These are phyloP conservation scores for Sphaerulina vaccinii DNA, from an alignment of 2,329 filamentous ascomycete species.

Conservation along the genomic window DNA sequence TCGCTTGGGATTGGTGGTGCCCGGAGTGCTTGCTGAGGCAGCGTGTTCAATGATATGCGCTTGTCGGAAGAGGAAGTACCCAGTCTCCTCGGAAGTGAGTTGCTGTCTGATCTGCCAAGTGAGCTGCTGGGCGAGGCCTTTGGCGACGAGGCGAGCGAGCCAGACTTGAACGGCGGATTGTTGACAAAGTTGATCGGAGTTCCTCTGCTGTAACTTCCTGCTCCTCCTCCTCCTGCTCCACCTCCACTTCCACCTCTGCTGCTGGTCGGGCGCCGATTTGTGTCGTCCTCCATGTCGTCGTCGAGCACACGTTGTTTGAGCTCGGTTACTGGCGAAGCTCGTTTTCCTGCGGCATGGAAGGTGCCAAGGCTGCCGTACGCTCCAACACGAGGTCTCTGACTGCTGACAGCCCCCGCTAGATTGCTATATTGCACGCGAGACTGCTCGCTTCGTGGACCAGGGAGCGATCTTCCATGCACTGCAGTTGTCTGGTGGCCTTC, in stretches of 20 bases:
- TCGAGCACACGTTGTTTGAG: conserved; percentile 30
- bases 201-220: conserved; percentile 2
- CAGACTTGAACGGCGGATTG: conserved; percentile 94
- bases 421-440: conserved; percentile 28
- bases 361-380: conserved; percentile 38
- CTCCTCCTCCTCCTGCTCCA: neutral
- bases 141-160: conserved; percentile 65
- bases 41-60: conserved; percentile 69
- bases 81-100: conserved; percentile 14
- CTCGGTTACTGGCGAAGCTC: conserved; percentile 33
- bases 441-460: conserved; percentile 50
- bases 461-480: conserved; percentile 30
- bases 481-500: conserved; percentile 47
- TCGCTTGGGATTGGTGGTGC: conserved; percentile 64
- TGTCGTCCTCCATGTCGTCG: conserved; percentile 21
- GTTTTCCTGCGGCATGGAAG: conserved; percentile 33
- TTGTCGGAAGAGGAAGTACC: conserved; percentile 44
- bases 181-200: conserved; percentile 69
- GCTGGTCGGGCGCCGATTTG: conserved; percentile 8
- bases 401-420: conserved; percentile 20
- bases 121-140: conserved; percentile 51
- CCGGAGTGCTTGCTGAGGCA: conserved; percentile 71
- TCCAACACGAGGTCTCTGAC: conserved; percentile 26
- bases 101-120: conserved; percentile 16
- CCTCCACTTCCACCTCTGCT: conserved; percentile 5